phyloP scores from a whole-genome alignment of 306 rosid genomes.

The Spatholobus suberectus region DNA sequence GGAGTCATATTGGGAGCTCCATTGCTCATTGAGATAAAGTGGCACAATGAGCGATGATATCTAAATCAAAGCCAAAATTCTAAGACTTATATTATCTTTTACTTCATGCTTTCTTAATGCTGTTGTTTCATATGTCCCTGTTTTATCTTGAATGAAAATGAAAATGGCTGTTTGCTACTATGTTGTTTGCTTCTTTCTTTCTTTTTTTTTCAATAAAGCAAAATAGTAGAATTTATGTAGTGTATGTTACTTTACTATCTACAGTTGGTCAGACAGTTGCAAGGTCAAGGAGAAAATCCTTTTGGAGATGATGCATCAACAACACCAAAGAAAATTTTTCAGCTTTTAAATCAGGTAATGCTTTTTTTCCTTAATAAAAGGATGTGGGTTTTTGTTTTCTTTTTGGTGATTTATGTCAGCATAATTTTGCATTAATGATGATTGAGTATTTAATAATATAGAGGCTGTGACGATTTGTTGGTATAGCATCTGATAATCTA shows the following conservation, averaged over 20 bases:
- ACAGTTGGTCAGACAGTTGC: conserved; percentile 96
- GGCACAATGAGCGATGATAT: conserved; percentile 20
- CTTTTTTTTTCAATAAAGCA: neutral
- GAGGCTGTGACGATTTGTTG: conserved; percentile 29
- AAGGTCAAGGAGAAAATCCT: conserved; percentile 92
- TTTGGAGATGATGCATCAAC: conserved; percentile 81
- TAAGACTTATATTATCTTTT: neutral
- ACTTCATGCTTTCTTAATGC: conserved; percentile 16
- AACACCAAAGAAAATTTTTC: conserved; percentile 92
- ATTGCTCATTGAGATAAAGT: conserved; percentile 17
- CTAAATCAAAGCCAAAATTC: conserved; percentile 27
- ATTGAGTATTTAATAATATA: conserved; percentile 13
- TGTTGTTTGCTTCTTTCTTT: conserved; percentile 4
- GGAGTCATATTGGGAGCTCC: conserved; percentile 28
- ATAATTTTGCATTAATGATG: neutral
- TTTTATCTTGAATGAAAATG: conserved; percentile 22
- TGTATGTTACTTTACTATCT: conserved; percentile 41
- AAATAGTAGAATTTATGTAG: conserved; percentile 21
- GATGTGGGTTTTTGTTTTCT: neutral
- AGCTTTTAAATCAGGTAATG: conserved; percentile 89
- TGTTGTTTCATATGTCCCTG: neutral
- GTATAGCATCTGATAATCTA: neutral
- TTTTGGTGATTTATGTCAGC: conserved; percentile 11
- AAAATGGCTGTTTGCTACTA: neutral
- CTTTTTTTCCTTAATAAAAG: conserved; percentile 3